Conservation (phyloP, 169 alveolate species). For the Plasmodium vivax region DNA sequence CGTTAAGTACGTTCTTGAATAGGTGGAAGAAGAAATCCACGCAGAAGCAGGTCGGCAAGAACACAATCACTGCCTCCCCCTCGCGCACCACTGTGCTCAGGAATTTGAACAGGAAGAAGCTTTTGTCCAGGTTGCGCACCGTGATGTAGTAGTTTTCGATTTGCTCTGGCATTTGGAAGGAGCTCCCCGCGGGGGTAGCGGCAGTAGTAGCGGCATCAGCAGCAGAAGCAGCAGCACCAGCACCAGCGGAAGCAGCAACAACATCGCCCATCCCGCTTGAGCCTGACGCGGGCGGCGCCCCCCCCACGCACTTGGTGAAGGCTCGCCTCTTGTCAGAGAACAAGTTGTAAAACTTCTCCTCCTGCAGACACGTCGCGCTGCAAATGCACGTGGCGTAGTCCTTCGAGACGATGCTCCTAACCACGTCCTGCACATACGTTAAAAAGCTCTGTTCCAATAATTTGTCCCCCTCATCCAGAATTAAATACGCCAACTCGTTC, state of each 20-base stretch:
- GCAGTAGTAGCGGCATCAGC: not conserved
- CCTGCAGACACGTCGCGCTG: constrained; percentile 60
- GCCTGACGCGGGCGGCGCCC: not conserved
- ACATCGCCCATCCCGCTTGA: not conserved
- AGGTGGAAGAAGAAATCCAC: constrained; percentile 50
- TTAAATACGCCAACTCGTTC: constrained; percentile 21
- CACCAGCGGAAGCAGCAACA: not conserved
- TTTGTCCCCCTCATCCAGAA: constrained; percentile 69
- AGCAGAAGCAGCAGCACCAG: not conserved
- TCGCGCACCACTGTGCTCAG: constrained; percentile 32
- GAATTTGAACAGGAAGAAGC: constrained; percentile 50
- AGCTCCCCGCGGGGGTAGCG: not conserved
- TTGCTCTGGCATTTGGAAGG: constrained; percentile 24
- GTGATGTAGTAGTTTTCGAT: constrained; percentile 47
- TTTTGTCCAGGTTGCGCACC: constrained; percentile 49
- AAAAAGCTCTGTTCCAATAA: constrained; percentile 56
- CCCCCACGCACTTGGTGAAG: constrained; percentile 28
- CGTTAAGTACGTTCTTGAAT: constrained; percentile 26
- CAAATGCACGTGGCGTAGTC: constrained; percentile 60
- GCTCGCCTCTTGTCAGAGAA: constrained; percentile 17
- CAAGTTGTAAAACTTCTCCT: constrained; percentile 45
- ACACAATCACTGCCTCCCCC: constrained; percentile 30
- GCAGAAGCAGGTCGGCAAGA: constrained; percentile 49
- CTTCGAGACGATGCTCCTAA: constrained; percentile 6
- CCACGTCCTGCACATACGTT: constrained; percentile 27